Evolutionary conservation across 2,329 filamentous ascomycete species (phyloP), one percentile per base, ranked within the genome.

Genomic region (Onygenales sp.): DNA sequence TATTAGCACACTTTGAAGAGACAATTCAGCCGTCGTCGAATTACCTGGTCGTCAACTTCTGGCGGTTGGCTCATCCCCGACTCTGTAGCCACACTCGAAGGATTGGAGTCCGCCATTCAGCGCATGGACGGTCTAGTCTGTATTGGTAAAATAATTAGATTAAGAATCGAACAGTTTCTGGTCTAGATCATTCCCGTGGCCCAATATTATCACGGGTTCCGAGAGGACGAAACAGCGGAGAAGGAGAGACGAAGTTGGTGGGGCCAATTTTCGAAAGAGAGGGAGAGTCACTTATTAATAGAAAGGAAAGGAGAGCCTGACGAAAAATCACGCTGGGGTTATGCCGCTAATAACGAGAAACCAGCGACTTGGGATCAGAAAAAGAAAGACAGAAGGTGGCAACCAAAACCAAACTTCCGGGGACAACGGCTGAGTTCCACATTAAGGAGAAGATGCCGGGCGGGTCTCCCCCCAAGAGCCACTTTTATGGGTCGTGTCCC

Each of bases 31-130:
- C 21, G 21, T 13, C 9, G 14, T 48, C 36, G n/a, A 9, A 32
- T 36, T 36, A 48, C 45, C 13, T 48, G 13, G 45, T 48, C 45
- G 13, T 48, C 45, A 33, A 48, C 45, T 48, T 48, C 45, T 21
- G 32, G 32, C 7, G 21, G 14, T 21, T 48, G 45, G 10, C 31
- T 48, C 32, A 27, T 27, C 21, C 32, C 35, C 14, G 32, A 48
- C 45, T 33, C n/a, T n/a, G 45, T 48, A 21, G 35, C 36, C 31
- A 32, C 33, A 11, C 45, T 48, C 5, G 32, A 10, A 36, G 31
- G 45, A 14, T 48, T 17, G 13, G 45, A 48, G 13, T 10, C n/a
- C 14, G 45, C 45, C 45, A 48, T 48, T 27, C 21, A 27, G 21
- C 21, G 21, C 21, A 27, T 27, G 1, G 21, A 27, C 21, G 21